A percentile compares a stretch with the other conserved stretches of the same genome.
phyloP scores from a whole-genome alignment of 179 eudicot species.

The Sideroxylon spinosum region DNA sequence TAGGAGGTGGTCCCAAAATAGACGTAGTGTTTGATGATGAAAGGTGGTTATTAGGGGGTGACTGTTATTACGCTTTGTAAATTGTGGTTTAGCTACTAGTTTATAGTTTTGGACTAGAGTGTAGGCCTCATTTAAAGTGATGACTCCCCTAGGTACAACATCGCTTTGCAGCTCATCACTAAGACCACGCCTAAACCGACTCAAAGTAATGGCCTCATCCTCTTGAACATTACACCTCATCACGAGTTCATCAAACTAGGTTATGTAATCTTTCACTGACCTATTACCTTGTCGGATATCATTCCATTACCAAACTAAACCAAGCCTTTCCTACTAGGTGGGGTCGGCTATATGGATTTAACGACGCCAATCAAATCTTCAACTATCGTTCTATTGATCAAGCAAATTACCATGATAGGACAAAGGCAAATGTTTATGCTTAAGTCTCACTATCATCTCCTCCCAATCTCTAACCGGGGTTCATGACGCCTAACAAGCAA shows the following conservation, averaged over 20 bases:
- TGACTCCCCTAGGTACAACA: background rate
- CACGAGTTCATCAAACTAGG: background rate
- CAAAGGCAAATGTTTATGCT: background rate
- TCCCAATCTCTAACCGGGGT: background rate
- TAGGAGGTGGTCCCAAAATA: too few species aligned
- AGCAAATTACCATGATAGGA: background rate
- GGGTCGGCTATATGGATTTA: too few species aligned
- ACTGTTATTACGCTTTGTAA: too few species aligned
- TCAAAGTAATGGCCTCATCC: background rate
- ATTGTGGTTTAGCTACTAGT: too few species aligned
- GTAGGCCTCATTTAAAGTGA: too few species aligned
- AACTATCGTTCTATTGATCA: background rate
- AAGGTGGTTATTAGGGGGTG: too few species aligned
- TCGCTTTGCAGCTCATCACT: background rate
- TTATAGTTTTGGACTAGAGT: too few species aligned
- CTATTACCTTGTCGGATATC: background rate
- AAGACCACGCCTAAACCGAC: background rate
- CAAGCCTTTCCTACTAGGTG: too few species aligned
- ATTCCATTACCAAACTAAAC: too few species aligned
- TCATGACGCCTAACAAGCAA: background rate
- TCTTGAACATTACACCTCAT: background rate
- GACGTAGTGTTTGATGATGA: too few species aligned
- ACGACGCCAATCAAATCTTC: too few species aligned
- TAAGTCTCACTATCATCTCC: background rate
- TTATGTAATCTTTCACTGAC: background rate